Evolutionary conservation across 2,329 filamentous ascomycete genomes (phyloP).

Genomic region (Trichophyton verrucosum): DNA sequence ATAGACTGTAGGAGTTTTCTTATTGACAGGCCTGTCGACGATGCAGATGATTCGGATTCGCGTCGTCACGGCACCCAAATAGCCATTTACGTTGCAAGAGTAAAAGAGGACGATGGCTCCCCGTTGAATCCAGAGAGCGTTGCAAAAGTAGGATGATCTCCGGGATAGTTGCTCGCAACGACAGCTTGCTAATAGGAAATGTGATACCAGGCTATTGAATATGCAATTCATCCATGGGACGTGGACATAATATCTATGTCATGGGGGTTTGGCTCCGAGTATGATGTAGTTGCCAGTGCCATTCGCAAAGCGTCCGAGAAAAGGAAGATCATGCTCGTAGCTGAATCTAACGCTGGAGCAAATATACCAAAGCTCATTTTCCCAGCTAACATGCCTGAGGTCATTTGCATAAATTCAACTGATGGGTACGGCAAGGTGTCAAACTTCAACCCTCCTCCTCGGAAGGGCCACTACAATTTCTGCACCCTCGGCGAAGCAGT

Average conservation of each 20-base stretch:
- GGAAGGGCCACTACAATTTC: not conserved
- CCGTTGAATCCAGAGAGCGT: not conserved
- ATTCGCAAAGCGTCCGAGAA: not conserved
- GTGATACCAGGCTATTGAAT: not conserved
- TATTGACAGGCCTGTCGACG: not conserved
- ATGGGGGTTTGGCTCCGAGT: not conserved
- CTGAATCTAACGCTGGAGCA: not conserved
- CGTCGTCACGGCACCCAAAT: not conserved
- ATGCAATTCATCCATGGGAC: not conserved
- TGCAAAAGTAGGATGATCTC: not conserved
- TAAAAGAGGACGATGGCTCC: not conserved
- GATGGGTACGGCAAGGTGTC: not conserved
- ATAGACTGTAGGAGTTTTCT: not conserved
- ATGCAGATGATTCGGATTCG: not conserved
- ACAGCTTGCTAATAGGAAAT: not conserved
- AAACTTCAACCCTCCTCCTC: not conserved
- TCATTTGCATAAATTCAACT: not conserved
- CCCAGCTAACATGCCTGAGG: not conserved
- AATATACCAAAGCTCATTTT: not conserved
- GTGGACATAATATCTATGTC: not conserved
- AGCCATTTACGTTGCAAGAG: not conserved
- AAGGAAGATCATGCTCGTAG: not conserved
- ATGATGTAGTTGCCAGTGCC: not conserved
- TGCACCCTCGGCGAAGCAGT: not conserved
- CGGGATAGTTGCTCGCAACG: not conserved